phyloP scores from a whole-genome alignment of 139 green algal genomes.

The Eudorina sp. region DNA sequence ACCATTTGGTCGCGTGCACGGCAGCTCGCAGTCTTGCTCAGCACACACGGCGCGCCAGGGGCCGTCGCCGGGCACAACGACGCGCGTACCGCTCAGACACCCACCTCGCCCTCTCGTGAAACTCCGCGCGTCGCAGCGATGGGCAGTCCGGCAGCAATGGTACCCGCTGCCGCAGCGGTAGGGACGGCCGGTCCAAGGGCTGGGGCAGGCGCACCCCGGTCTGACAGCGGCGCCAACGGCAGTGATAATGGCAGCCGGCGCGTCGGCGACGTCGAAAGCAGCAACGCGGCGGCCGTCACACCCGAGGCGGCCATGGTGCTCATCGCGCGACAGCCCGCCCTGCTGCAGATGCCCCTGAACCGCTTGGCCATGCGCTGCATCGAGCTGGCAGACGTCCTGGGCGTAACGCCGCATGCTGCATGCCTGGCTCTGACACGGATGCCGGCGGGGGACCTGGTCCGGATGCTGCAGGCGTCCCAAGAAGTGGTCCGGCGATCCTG shows the following conservation, averaged over 20 bases:
- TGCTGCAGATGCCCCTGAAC: conserved; percentile 2
- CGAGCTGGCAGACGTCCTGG: not conserved
- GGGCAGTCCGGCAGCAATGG: not conserved
- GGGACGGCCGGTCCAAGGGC: too few relatives aligned
- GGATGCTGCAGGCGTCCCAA: conserved; percentile 4
- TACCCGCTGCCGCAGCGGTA: not conserved
- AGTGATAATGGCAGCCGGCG: not conserved
- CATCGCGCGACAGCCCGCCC: conserved; percentile 19
- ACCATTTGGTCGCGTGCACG: not conserved
- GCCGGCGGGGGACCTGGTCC: not conserved
- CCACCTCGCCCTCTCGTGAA: too few relatives aligned
- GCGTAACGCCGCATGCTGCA: not conserved
- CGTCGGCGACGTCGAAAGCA: not conserved
- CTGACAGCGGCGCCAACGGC: not conserved
- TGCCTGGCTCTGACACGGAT: conserved; percentile 8
- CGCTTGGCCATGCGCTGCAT: not conserved
- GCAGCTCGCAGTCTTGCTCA: conserved; percentile 7
- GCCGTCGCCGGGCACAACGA: not conserved
- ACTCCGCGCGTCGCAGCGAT: too few relatives aligned
- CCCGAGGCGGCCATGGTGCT: not conserved
- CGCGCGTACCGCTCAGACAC: too few relatives aligned
- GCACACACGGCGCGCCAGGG: not conserved
- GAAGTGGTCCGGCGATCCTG: not conserved
- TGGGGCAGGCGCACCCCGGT: too few relatives aligned
- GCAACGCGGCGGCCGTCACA: not conserved